phyloP scores from a whole-genome alignment of 345 rosid species.

The Citrus unshiu region DNA sequence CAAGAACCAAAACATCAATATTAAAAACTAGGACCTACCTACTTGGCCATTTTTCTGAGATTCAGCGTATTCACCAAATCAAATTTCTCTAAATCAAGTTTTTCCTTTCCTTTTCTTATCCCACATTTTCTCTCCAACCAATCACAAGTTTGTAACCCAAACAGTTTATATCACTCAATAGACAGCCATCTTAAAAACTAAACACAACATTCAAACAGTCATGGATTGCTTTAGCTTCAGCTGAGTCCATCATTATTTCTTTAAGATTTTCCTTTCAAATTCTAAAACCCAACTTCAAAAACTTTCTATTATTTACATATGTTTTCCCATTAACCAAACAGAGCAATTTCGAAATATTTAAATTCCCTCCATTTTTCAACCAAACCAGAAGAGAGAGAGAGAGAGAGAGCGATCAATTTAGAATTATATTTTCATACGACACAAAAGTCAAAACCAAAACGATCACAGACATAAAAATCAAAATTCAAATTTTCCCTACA shows the following conservation, averaged over 20 bases:
- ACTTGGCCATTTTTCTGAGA: background rate
- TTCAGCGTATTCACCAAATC: background rate
- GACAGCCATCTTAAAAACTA: background rate
- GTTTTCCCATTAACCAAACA: background rate
- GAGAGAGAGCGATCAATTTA: background rate
- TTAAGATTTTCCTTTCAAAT: background rate
- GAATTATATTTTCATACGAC: background rate
- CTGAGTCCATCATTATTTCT: background rate
- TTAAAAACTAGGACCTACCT: background rate
- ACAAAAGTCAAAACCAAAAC: background rate
- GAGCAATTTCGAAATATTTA: background rate
- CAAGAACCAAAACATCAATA: background rate
- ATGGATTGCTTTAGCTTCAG: background rate
- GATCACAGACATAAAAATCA: background rate
- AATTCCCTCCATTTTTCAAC: background rate
- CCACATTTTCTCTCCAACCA: background rate
- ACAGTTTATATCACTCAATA: background rate
- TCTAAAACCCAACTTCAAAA: background rate
- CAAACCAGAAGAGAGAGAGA: background rate
- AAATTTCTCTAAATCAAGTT: background rate
- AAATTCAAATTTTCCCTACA: slow-evolving; percentile 9
- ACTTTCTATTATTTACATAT: background rate
- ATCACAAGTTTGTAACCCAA: background rate
- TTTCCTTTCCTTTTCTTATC: background rate
- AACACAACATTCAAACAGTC: background rate